Base-by-base conservation (phyloP, 176 grass and related monocot species). In the Zea luxurians region DNA sequence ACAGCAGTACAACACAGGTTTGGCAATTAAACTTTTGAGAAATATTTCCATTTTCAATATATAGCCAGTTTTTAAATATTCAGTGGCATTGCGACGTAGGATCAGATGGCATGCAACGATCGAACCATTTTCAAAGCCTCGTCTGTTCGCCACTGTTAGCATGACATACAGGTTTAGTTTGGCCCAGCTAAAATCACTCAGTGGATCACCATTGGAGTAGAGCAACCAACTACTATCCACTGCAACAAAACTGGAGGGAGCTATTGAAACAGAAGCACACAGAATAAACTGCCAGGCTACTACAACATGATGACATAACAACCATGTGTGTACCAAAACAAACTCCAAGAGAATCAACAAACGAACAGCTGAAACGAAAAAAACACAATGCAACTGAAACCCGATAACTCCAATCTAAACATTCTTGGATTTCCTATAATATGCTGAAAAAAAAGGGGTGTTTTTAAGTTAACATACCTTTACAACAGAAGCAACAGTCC, bases 401-500 rank as follows among this genome's bases (percentile, higher is more conserved):
- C 48, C 16, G 70, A 53, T 42, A 76, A 86, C 48, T 58, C 5
- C 67, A n/a, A 65, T 16, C 48, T 3, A 16, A 46, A 44, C 2
- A 5, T 49, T 62, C 15, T 45, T 57, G 54, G 53, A 48, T 65
- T 78, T 66, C 43, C 10, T 77, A 48, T 10, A 67, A 73, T 18
- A 21, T n/a, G 69, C 18, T 8, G 7, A 78, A 36, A 67, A 55
- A 83, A 27, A 27, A n/a, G n/a, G 27, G 18, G 35, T 61, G 64
- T 66, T 48, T 61, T 53, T 9, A 80, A 43, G 71, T 70, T 21
- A 4, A 1, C 49, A 57, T 80, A 90, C 87, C 91, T 90, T 90
- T 61, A 88, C 76, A 79, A 93, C 87, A 73, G 80, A 74, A 80
- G 82, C 78, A 47, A 93, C 87, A 69, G 87, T 87, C 59, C 85